These are phyloP conservation scores for Aspergillaceae sp. DNA, from an alignment of 2,329 filamentous ascomycete genomes.

Conservation along the genomic window DNA sequence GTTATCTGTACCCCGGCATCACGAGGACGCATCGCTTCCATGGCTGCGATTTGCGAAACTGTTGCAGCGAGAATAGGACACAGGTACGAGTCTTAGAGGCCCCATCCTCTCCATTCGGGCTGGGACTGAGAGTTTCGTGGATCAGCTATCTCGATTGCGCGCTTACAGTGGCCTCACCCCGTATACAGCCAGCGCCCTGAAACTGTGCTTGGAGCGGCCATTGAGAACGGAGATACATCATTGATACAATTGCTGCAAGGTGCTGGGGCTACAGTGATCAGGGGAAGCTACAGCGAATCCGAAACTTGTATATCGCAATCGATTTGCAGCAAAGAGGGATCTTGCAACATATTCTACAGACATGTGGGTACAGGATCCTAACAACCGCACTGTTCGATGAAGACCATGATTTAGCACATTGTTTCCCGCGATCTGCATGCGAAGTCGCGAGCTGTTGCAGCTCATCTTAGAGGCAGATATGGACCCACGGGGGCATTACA, in stretches of 20 bases:
- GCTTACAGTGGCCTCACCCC: slow-evolving; percentile 1
- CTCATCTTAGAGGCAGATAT: slow-evolving; percentile 5
- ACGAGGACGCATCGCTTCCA: slow-evolving; percentile 8
- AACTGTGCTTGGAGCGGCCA: slow-evolving; percentile 3
- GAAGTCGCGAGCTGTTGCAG: background rate
- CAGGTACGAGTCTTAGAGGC: slow-evolving; percentile 1
- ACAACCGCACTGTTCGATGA: too few relatives aligned
- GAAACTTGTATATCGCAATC: too few relatives aligned
- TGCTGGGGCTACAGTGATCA: too few relatives aligned
- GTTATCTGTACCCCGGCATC: slow-evolving; percentile 11
- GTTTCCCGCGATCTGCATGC: too few relatives aligned
- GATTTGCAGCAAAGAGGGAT: background rate
- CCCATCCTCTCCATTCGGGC: background rate
- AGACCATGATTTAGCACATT: too few relatives aligned
- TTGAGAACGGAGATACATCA: background rate
- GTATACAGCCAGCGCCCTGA: background rate
- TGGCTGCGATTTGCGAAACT: slow-evolving; percentile 11
- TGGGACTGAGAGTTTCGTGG: slow-evolving; percentile 1
- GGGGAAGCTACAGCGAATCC: too few relatives aligned
- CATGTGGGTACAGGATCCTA: too few relatives aligned
- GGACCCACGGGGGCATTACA: slow-evolving; percentile 4
- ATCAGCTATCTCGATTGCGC: background rate
- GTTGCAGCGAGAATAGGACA: background rate
- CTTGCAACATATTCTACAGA: background rate
- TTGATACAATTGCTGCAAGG: background rate